A percentile compares a stretch with the other conserved stretches of the same genome.
Conservation (phyloP, 2,329 filamentous ascomycete species). For the Exophiala viscosa region DNA sequence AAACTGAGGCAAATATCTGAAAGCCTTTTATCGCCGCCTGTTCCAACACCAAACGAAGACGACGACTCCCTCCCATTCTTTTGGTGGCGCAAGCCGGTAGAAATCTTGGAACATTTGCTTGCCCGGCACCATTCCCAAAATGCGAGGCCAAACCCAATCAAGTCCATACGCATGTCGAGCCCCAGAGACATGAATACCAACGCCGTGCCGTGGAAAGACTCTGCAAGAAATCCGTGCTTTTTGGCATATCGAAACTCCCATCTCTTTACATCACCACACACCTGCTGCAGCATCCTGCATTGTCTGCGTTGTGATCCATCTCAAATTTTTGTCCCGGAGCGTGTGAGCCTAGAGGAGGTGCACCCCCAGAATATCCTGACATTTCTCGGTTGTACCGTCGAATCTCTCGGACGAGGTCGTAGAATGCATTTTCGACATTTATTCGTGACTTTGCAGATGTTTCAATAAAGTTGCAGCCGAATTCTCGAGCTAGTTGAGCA, state of each 20-base stretch:
- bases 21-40: not conserved
- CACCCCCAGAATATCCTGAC: constrained; percentile 65
- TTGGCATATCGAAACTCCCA: constrained; percentile 2
- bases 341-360: constrained; percentile 66
- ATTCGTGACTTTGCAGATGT: constrained; percentile 97
- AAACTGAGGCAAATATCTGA: constrained; percentile 14
- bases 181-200: constrained; percentile 16
- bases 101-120: constrained; percentile 22
- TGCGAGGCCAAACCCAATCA: constrained; percentile 20
- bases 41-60: constrained; percentile 13
- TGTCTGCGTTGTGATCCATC: constrained; percentile 61
- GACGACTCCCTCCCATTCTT: not conserved
- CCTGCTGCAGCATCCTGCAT: constrained; percentile 72
- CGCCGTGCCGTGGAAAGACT: constrained; percentile 14
- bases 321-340: constrained; percentile 52
- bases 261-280: constrained; percentile 73
- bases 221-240: constrained; percentile 2
- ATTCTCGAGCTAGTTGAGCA: constrained; percentile 76
- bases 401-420: constrained; percentile 96
- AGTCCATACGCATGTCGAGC: constrained; percentile 2
- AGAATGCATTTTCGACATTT: constrained; percentile 98
- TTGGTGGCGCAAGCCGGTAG: constrained; percentile 18
- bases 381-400: constrained; percentile 98
- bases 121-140: constrained; percentile 11
- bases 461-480: constrained; percentile 98